Percentiles rank a stretch among this genome's conserved stretches.
phyloP scores from a whole-genome alignment of 495 filamentous ascomycete species.

The Aspergillus mulundensis region DNA sequence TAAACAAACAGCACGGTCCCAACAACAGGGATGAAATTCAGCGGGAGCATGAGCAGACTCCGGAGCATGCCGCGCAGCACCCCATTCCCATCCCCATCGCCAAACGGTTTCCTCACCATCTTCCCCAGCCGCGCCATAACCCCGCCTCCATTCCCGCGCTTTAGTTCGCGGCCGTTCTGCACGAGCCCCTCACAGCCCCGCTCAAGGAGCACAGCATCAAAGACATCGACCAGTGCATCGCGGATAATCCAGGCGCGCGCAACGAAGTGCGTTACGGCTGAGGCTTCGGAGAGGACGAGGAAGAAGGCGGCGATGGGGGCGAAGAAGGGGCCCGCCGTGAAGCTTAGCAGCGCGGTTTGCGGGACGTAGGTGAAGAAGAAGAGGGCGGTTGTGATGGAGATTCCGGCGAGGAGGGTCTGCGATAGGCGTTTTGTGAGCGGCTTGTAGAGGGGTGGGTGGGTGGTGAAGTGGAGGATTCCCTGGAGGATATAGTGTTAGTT shows the following conservation, averaged over 20 bases:
- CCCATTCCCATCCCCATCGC: conserved; percentile 38
- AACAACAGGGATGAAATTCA: conserved; percentile 88
- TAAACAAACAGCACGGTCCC: conserved; percentile 77
- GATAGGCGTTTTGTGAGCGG: conserved; percentile 67
- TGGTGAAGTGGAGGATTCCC: conserved; percentile 75
- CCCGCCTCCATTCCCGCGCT: conserved; percentile 33
- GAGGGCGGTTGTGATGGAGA: conserved; percentile 69
- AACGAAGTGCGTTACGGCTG: conserved; percentile 69
- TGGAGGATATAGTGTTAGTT: conserved; percentile 18
- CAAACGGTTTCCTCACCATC: conserved; percentile 64
- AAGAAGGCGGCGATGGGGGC: conserved; percentile 67
- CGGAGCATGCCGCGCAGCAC: conserved; percentile 61
- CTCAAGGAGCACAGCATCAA: conserved; percentile 73
- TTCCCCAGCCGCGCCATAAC: conserved; percentile 68
- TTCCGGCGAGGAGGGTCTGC: conserved; percentile 65
- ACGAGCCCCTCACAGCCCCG: conserved; percentile 57
- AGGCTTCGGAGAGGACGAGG: conserved; percentile 76
- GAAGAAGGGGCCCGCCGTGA: conserved; percentile 77
- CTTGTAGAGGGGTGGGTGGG: conserved; percentile 43
- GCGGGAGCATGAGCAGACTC: conserved; percentile 73
- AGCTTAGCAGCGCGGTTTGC: conserved; percentile 69
- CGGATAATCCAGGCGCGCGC: conserved; percentile 72
- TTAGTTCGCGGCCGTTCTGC: conserved; percentile 66
- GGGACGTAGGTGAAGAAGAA: conserved; percentile 90
- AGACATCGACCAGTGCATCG: conserved; percentile 81